A percentile compares a stretch with the other conserved stretches of the same genome.
Conservation (phyloP, 306 rosid genomes). For the Fagus crenata region DNA sequence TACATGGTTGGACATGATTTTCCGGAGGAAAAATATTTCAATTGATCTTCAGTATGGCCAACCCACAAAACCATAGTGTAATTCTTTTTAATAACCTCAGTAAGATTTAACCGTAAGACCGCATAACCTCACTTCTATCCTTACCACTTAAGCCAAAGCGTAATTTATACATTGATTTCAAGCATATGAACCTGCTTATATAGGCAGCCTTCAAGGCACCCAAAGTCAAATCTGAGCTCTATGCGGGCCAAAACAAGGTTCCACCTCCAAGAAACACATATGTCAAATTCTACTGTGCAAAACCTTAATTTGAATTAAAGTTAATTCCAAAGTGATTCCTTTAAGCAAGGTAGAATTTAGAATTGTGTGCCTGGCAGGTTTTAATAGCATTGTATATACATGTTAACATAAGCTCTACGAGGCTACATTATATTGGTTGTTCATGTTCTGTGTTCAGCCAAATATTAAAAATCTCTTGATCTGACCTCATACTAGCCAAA, state of each 20-base stretch:
- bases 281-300: not conserved
- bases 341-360: not conserved
- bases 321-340: not conserved
- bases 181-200: not conserved
- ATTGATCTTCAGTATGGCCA: not conserved
- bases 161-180: not conserved
- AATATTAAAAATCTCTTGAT: not conserved
- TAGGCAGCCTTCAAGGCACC: not conserved
- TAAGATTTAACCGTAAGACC: not conserved
- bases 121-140: not conserved
- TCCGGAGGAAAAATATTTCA: conserved; percentile 5
- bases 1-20: not conserved
- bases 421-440: not conserved
- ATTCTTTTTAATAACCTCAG: not conserved
- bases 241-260: not conserved
- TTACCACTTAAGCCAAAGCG: not conserved
- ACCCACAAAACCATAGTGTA: not conserved
- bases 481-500: not conserved
- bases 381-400: not conserved
- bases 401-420: not conserved
- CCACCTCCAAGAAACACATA: not conserved
- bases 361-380: not conserved
- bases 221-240: not conserved
- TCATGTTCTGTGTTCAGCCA: not conserved
- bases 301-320: not conserved